These are phyloP conservation scores for Pseudocercospora macadamiae DNA, from an alignment of 2,329 filamentous ascomycete species.

Conservation along the genomic window DNA sequence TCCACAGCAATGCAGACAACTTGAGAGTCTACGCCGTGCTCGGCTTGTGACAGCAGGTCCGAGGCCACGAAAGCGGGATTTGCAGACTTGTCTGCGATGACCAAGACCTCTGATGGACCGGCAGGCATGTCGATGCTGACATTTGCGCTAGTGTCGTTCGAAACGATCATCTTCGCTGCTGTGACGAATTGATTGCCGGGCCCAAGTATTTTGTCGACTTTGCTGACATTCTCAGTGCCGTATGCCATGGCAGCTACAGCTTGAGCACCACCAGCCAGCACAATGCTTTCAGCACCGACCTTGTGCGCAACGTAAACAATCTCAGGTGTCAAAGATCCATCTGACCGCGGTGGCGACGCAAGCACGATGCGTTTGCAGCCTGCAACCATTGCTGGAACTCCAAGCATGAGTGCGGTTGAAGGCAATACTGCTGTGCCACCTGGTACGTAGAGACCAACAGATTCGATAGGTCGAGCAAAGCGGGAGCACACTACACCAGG, in stretches of 20 bases:
- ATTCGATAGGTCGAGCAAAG: conserved; percentile 88
- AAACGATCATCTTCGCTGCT: conserved; percentile 96
- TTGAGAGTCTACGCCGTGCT: conserved; percentile 95
- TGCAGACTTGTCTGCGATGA: conserved; percentile 83
- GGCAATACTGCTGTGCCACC: conserved; percentile 96
- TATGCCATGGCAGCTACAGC: conserved; percentile 97
- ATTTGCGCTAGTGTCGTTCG: conserved; percentile 93
- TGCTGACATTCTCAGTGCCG: conserved; percentile 88
- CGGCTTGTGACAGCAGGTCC: conserved; percentile 91
- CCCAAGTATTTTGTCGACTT: conserved; percentile 98
- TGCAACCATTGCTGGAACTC: conserved; percentile 95
- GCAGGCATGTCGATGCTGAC: conserved; percentile 99
- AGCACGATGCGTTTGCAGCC: conserved; percentile 94
- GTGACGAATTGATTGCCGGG: conserved; percentile 99
- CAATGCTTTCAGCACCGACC: conserved; percentile 92
- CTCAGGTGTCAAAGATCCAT: conserved; percentile 91
- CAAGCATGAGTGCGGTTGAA: conserved; percentile 95
- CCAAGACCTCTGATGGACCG: conserved; percentile 94
- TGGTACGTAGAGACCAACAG: conserved; percentile 94
- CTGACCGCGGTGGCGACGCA: conserved; percentile 84
- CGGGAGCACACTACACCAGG: conserved; percentile 93
- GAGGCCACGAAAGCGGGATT: conserved; percentile 95
- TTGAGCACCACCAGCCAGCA: conserved; percentile 92
- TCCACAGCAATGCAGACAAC: conserved; percentile 88
- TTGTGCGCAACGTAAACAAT: conserved; percentile 98